Base-by-base conservation (phyloP, 1,284 basidiomycete genomes). In the Stygiomarasmius scandens region DNA sequence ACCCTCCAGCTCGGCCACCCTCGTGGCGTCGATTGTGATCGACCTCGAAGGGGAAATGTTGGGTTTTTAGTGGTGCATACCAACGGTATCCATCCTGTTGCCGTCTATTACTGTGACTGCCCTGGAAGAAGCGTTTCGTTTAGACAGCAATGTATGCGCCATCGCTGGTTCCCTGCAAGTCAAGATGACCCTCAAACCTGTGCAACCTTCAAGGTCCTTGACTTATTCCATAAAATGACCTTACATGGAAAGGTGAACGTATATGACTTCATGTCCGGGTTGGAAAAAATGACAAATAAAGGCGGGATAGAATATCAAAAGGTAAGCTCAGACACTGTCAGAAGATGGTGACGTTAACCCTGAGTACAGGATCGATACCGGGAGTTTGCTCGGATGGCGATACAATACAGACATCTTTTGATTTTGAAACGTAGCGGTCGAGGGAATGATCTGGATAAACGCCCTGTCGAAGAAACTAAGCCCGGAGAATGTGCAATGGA, bases 361-460 rank as follows among this genome's bases (percentile, higher is more conserved):
- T 16, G 16, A n/a, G 4, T 16, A 14, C 49, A 72, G 69, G 59
- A 67, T 38, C 29, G 54, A n/a, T 49, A 36, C 20, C 3, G 22
- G 12, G 38, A 8, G 38, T 51, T 58, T 65, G 34, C 16, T 20
- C 4, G 43, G 52, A 32, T 43, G 20, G 20, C 12, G 19, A 24
- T 38, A 20, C 45, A 50, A 22, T 59, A 55, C 47, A 20, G 58
- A 20, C 45, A 59, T 48, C 38, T 59, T 6, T 34, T 45, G 58
- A 43, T 49, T 34, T 32, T 59, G 14, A 59, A 56, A 34, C 16
- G 58, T 44, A 23, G 44, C 19, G 58, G 54, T 12, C 19, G 54
- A 44, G 58, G 58, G 5, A 55, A 59, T n/a, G 29, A 41, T 19
- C 36, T 50, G 1, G 49, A 49, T 23, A n/a, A 24, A 32, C 41